Conservation (phyloP, 805 yeast species). For the Candida golubevii region DNA sequence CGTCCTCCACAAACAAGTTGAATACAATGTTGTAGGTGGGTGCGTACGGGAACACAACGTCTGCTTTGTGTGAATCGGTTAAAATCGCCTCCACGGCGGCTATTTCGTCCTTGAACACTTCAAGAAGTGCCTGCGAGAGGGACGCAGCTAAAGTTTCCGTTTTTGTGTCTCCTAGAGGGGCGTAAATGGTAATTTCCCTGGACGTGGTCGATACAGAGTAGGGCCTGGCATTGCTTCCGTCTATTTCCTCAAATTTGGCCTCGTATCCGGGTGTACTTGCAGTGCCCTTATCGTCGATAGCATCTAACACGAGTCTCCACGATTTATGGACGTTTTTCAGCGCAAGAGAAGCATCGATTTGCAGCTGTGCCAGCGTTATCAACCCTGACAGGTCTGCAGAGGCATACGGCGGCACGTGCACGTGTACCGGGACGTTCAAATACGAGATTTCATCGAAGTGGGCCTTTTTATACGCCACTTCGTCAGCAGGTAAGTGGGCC, state of each 20-base stretch:
- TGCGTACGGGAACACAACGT: slow-evolving; percentile 49
- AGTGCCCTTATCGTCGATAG: slow-evolving; percentile 15
- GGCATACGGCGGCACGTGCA: slow-evolving; percentile 21
- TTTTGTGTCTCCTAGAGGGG: not conserved
- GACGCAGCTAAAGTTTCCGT: slow-evolving; percentile 31
- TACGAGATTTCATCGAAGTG: slow-evolving; percentile 18
- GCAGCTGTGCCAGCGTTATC: slow-evolving; percentile 32
- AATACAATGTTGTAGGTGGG: slow-evolving; percentile 73
- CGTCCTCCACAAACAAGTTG: slow-evolving; percentile 68
- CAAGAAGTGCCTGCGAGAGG: slow-evolving; percentile 32
- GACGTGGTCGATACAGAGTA: slow-evolving; percentile 35
- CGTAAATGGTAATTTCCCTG: slow-evolving; percentile 27
- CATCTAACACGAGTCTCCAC: slow-evolving; percentile 26
- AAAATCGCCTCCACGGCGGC: slow-evolving; percentile 2
- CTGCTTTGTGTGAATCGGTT: slow-evolving; percentile 8
- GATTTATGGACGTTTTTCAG: slow-evolving; percentile 19
- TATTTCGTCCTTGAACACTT: slow-evolving; percentile 40
- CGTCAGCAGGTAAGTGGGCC: slow-evolving; percentile 51
- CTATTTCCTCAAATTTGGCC: slow-evolving; percentile 25
- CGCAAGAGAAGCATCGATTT: slow-evolving; percentile 29
- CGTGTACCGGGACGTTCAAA: slow-evolving; percentile 41
- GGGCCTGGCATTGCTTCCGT: too few relatives aligned
- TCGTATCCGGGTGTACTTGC: slow-evolving; percentile 30
- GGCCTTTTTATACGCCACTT: slow-evolving; percentile 32
- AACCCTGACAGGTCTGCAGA: slow-evolving; percentile 25